These are phyloP conservation scores for Amphichorda felina DNA, from an alignment of 2,329 filamentous ascomycete species.

Conservation along the genomic window DNA sequence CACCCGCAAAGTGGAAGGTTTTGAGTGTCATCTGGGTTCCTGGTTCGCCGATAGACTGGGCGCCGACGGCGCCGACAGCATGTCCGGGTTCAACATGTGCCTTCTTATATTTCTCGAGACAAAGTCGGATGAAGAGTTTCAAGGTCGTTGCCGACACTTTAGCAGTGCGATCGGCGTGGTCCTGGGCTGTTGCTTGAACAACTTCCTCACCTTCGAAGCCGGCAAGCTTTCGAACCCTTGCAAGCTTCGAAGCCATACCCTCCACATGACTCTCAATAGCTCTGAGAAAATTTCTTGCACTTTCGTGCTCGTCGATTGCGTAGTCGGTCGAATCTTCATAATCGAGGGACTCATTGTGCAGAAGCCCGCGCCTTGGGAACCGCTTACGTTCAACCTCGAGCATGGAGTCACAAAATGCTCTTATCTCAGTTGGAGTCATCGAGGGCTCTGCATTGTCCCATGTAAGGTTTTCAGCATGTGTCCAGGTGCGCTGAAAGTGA, in stretches of 20 bases:
- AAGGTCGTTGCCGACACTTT: constrained; percentile 73
- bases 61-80: constrained; percentile 89
- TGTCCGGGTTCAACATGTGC: constrained; percentile 91
- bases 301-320: constrained; percentile 68
- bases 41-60: constrained; percentile 95
- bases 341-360: constrained; percentile 48
- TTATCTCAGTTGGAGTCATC: constrained; percentile 64
- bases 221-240: constrained; percentile 34
- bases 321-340: constrained; percentile 62
- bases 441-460: constrained; percentile 68
- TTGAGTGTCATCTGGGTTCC: constrained; percentile 99
- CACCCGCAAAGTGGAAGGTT: constrained; percentile 99
- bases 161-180: constrained; percentile 57
- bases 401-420: constrained; percentile 52
- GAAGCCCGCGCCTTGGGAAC: constrained; percentile 46
- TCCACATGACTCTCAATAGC: constrained; percentile 65
- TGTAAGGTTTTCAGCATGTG: constrained; percentile 63
- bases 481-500: constrained; percentile 83
- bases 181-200: constrained; percentile 15
- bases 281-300: constrained; percentile 68
- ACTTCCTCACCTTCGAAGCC: constrained; percentile 29
- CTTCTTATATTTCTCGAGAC: constrained; percentile 80
- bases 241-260: constrained; percentile 48
- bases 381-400: constrained; percentile 57
- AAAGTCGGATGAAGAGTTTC: constrained; percentile 65